A percentile compares a stretch with the other conserved stretches of the same genome.
Evolutionary conservation across 2,329 filamentous ascomycete species (phyloP).

Genomic region (Colletotrichum musicola): DNA sequence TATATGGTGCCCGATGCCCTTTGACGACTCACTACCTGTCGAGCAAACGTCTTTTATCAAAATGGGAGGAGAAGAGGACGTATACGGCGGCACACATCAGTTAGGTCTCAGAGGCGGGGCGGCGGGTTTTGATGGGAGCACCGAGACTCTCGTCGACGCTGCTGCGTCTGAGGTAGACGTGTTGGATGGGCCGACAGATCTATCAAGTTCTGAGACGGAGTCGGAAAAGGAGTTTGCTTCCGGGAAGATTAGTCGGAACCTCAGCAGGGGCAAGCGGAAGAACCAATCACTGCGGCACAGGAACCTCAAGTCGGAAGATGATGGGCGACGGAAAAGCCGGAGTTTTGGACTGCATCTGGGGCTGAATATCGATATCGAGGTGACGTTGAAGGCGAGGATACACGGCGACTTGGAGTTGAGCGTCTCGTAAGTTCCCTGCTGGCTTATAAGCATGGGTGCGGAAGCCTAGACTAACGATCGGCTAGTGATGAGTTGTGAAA

Average conservation of each 20-base stretch:
- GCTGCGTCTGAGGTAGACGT: background rate
- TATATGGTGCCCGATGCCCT: conserved; percentile 34
- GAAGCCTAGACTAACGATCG: background rate
- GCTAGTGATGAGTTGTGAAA: conserved; percentile 19
- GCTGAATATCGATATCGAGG: conserved; percentile 29
- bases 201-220: conserved; percentile 16
- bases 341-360: conserved; percentile 27
- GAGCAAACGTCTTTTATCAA: conserved; percentile 35
- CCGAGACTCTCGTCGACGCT: background rate
- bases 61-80: conserved; percentile 3
- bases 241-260: conserved; percentile 3
- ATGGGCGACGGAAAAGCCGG: conserved; percentile 1
- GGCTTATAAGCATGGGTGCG: too few relatives aligned
- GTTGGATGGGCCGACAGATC: background rate
- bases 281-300: conserved; percentile 1
- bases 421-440: conserved; percentile 30
- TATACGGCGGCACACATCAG: background rate
- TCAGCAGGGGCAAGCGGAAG: background rate
- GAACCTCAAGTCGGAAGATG: background rate
- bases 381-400: conserved; percentile 27
- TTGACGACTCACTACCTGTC: conserved; percentile 28
- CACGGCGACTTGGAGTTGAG: conserved; percentile 26
- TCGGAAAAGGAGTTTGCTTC: conserved; percentile 18
- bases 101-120: background rate
- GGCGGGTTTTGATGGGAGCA: background rate